Base-by-base conservation (phyloP, 441 rosid species). In the Croton setiger region DNA sequence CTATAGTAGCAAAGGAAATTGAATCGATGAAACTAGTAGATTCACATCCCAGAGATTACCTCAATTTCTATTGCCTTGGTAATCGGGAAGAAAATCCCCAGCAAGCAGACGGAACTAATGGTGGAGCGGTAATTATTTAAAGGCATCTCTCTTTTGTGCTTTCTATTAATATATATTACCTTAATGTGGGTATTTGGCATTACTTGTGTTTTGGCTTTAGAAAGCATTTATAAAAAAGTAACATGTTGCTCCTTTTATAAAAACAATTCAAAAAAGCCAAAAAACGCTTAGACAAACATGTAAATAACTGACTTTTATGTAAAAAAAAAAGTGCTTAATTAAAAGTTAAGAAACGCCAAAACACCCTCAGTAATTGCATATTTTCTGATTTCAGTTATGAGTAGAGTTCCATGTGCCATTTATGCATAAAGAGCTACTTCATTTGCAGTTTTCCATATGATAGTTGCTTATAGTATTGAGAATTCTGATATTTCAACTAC, bases 31-130 rank as follows among this genome's bases (percentile, higher is more conserved):
- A 80, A 60, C 76, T 74, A 44, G 66, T 71, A 67, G 88, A 83
- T 72, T 72, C 86, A 41, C 88, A 83, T 83, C 98, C 97, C 66
- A 88, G 63, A 59, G 96, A 93, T 63, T 91, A 89, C 85, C 96
- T 93, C 52, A 93, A 91, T 85, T 93, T 93, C 76, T 93, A 85
- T 73, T 93, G 98, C 75, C 84, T 93, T 69, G 98, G 94, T 67
- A 93, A 88, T 3, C 79, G 91, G 68, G 98, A 89, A 78, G 62
- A 81, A 71, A 66, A 44, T 70, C 74, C 86, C 11, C 72, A 66
- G 44, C 79, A 72, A n/a, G 41, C 44, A 60, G 75, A 75, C 10
- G 66, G 70, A 45, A 61, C 84, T n/a, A 73, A 77, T 59, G 84
- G 77, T 74, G 80, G 23, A 72, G 37, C 1, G 92, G 97, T 90